These are phyloP conservation scores for Aspergillus ochraceus DNA, from an alignment of 2,329 filamentous ascomycete species.

Conservation along the genomic window DNA sequence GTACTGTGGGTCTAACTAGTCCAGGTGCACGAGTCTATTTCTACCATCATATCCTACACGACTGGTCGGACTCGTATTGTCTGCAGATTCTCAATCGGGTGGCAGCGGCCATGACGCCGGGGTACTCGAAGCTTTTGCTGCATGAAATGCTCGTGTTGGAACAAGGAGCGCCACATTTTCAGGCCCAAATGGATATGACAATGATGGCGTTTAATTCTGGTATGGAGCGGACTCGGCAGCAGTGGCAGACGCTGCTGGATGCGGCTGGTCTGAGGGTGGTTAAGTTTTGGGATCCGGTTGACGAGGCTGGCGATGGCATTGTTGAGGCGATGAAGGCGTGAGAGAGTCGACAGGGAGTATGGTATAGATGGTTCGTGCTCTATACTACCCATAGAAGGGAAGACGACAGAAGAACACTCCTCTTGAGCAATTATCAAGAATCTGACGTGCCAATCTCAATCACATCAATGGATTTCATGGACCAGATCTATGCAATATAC, in stretches of 20 bases:
- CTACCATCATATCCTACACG: slow-evolving; percentile 1
- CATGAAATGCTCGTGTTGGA: slow-evolving; percentile 3
- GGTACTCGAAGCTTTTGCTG: slow-evolving; percentile 8
- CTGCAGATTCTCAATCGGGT: background rate
- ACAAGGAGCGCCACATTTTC: slow-evolving; percentile 3
- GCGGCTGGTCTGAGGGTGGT: background rate
- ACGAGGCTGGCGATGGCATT: slow-evolving; percentile 9
- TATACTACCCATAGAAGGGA: too few species aligned
- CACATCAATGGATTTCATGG: too few species aligned
- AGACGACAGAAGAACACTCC: too few species aligned
- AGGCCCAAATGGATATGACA: slow-evolving; percentile 3
- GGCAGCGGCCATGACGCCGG: slow-evolving; percentile 1
- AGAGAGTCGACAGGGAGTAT: background rate
- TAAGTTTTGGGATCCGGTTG: slow-evolving; percentile 3
- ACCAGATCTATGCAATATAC: too few species aligned
- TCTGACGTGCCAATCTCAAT: too few species aligned
- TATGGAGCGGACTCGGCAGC: slow-evolving; percentile 4
- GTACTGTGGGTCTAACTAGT: background rate
- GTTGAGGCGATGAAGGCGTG: slow-evolving; percentile 1
- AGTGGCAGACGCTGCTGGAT: slow-evolving; percentile 6
- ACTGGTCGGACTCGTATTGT: background rate
- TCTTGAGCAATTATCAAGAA: too few species aligned
- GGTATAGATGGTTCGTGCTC: too few species aligned
- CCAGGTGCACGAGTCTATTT: slow-evolving; percentile 1
- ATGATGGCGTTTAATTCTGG: slow-evolving; percentile 7